Evolutionary conservation across 164 flowering plant species (phyloP).

Genomic region (Nymphaea colorata): DNA sequence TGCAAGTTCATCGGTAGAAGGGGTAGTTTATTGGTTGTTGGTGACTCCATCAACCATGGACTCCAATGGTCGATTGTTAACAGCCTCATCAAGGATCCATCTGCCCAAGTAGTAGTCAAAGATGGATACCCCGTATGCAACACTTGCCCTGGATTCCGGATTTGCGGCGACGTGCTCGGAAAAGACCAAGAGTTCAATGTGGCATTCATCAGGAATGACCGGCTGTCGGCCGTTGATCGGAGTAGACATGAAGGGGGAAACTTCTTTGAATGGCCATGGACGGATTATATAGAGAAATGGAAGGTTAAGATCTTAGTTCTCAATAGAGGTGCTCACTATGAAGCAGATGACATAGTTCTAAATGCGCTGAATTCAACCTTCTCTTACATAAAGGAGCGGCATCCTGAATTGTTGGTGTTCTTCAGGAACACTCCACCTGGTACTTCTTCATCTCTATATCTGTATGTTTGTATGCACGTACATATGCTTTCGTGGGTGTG

Average conservation of each 20-base stretch:
- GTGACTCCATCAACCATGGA: constrained; percentile 2
- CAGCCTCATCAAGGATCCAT: not conserved
- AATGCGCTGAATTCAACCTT: not conserved
- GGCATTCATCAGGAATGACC: not conserved
- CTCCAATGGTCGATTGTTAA: not conserved
- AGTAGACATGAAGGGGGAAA: not conserved
- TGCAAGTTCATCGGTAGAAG: not conserved
- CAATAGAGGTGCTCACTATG: constrained; percentile 1
- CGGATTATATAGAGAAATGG: not conserved
- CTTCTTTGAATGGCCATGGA: constrained; percentile 1
- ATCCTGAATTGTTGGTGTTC: not conserved
- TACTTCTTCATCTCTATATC: not conserved
- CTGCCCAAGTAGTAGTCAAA: not conserved
- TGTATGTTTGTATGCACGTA: not conserved
- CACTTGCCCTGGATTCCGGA: not conserved
- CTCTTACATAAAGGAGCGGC: not conserved
- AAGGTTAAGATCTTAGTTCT: not conserved
- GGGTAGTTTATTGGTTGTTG: not conserved
- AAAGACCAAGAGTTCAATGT: not conserved
- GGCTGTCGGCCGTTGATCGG: not conserved
- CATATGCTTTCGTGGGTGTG: no score
- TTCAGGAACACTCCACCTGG: constrained; percentile 1
- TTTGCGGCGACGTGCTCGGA: not conserved
- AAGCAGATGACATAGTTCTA: not conserved
- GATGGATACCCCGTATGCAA: not conserved